A percentile compares a stretch with the other conserved stretches of the same genome.
phyloP scores from a whole-genome alignment of 768 basidiomycete species.

The Amylocystis lapponica region DNA sequence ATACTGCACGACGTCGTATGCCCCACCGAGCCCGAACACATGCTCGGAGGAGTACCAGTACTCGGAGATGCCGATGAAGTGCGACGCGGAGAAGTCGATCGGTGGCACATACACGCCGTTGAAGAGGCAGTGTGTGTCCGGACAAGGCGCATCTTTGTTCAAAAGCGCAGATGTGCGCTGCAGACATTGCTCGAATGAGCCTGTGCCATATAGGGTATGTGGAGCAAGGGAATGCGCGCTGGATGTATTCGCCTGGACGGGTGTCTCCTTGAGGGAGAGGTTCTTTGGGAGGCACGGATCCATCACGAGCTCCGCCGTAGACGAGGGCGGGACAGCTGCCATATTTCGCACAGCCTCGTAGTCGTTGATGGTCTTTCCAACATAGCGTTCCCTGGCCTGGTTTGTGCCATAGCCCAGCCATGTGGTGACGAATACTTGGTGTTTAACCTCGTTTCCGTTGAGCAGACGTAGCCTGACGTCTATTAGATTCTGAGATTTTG shows the following conservation, averaged over 20 bases:
- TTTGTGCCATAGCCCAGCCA: slow-evolving; percentile 99
- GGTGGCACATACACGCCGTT: slow-evolving; percentile 90
- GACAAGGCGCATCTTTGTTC: slow-evolving; percentile 80
- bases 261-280: slow-evolving; percentile 52
- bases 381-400: slow-evolving; percentile 91
- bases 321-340: slow-evolving; percentile 11
- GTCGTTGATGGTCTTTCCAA: slow-evolving; percentile 57
- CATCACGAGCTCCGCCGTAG: slow-evolving; percentile 37
- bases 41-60: slow-evolving; percentile 99
- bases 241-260: slow-evolving; percentile 37
- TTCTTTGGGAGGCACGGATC: slow-evolving; percentile 91
- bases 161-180: slow-evolving; percentile 66
- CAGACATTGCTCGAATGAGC: slow-evolving; percentile 86
- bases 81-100: slow-evolving; percentile 89
- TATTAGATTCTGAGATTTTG: slow-evolving; percentile 56
- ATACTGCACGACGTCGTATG: slow-evolving; percentile 95
- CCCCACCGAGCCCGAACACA: slow-evolving; percentile 89
- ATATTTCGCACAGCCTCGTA: slow-evolving; percentile 40
- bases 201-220: slow-evolving; percentile 75
- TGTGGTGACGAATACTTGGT: slow-evolving; percentile 94
- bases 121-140: slow-evolving; percentile 84
- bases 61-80: slow-evolving; percentile 96
- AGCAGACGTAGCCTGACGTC: slow-evolving; percentile 79
- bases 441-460: slow-evolving; percentile 80
- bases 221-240: slow-evolving; percentile 41